Evolutionary conservation across 164 flowering plant species (phyloP).

Genomic region (Cinnamomum micranthum): DNA sequence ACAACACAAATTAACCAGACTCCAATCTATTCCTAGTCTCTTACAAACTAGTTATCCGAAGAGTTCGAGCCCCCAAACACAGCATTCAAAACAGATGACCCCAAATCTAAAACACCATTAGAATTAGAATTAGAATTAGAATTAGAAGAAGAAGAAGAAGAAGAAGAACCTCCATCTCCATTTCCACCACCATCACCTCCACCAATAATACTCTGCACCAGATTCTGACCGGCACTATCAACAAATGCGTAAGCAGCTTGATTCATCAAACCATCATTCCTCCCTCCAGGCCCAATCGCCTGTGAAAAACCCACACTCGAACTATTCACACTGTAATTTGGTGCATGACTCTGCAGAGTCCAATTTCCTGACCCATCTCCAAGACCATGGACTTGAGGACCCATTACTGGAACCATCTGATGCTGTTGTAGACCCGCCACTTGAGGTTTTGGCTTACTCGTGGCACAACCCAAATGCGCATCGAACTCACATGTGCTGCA

Average conservation of each 20-base stretch:
- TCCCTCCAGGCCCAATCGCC: background rate
- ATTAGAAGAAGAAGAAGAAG: slow-evolving; percentile 2
- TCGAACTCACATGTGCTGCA: slow-evolving; percentile 37
- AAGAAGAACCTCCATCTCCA: slow-evolving; percentile 5
- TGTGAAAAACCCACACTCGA: background rate
- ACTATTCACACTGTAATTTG: background rate
- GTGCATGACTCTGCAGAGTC: background rate
- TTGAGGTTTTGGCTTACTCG: slow-evolving; percentile 6
- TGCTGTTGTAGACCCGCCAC: background rate
- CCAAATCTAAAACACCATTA: slow-evolving; percentile 5
- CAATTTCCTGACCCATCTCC: background rate
- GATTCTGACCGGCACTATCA: slow-evolving; percentile 5
- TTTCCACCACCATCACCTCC: slow-evolving; percentile 7
- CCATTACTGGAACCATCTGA: background rate
- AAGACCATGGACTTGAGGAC: background rate
- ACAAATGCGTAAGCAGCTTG: background rate
- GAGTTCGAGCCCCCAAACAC: background rate
- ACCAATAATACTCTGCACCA: slow-evolving; percentile 6
- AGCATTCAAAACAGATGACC: background rate
- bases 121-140: no score
- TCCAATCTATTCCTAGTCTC: no score
- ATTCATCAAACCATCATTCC: slow-evolving; percentile 6
- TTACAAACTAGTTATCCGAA: background rate
- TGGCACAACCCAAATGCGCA: slow-evolving; percentile 36
- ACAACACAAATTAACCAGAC: background rate